A percentile compares a stretch with the other conserved stretches of the same genome.
These are phyloP conservation scores for Heliamphora pulchella DNA, from an alignment of 179 eudicot species.

Conservation along the genomic window DNA sequence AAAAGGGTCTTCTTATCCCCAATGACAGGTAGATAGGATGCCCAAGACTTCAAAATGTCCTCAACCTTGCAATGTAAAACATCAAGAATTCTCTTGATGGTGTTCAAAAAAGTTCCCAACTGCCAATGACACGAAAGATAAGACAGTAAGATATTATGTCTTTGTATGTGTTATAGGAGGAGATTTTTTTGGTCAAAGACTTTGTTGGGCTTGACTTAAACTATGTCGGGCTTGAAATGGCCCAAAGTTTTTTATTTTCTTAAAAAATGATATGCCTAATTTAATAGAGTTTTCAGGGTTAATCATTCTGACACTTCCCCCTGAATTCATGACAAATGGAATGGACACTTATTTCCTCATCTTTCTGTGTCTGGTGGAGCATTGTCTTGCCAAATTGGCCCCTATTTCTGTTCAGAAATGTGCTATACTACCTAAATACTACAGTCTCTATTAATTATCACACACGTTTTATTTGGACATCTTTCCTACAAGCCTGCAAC, in stretches of 20 bases:
- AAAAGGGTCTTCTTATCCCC: conserved; percentile 57
- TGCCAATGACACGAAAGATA: conserved; percentile 23
- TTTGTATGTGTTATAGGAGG: no score
- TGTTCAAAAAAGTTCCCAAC: conserved; percentile 72
- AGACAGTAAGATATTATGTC: neutral
- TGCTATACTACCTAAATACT: neutral
- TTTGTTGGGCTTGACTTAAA: conserved; percentile 33
- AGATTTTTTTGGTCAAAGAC: conserved; percentile 17
- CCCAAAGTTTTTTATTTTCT: conserved; percentile 28
- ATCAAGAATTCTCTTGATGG: conserved; percentile 75
- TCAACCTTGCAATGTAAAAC: conserved; percentile 66
- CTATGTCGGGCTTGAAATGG: conserved; percentile 16
- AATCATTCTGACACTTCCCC: conserved; percentile 25
- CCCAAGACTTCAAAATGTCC: conserved; percentile 71
- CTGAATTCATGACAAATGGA: neutral
- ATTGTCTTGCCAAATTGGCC: neutral
- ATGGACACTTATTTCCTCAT: neutral
- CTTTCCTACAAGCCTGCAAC: neutral
- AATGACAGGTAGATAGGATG: conserved; percentile 51
- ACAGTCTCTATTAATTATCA: neutral
- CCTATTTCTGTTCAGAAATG: neutral
- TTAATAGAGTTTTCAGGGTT: conserved; percentile 30
- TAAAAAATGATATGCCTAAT: neutral
- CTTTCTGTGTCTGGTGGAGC: neutral
- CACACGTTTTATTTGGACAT: neutral